Base-by-base conservation (phyloP, 345 rosid species). In the Eucalyptus victrix region DNA sequence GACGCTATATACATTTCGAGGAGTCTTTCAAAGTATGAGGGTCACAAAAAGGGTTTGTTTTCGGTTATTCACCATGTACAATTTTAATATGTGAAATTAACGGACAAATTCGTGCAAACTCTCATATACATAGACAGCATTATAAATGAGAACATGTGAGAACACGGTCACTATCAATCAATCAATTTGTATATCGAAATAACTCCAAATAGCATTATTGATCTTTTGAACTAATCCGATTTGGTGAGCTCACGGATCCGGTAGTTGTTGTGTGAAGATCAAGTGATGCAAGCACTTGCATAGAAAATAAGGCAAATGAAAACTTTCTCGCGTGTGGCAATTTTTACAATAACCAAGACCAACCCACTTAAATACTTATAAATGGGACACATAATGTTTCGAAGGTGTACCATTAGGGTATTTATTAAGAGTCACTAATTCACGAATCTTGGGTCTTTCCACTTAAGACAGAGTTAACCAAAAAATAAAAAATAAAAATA, bases 1-100 rank as follows among this genome's bases (percentile, higher is more conserved):
- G 4, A 18, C 0, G 4, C 26, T 34, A 72, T 72, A 34, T 5
- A 72, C 0, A 2, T 72, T 72, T 72, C 3, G 2, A 34, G 4
- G 83, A 11, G 45, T 37, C 45, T 72, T 72, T 19, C 28, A 21
- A 37, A 72, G 8, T 11, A 44, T 2, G 5, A 72, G 47, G 83
- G 28, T 19, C 28, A 21, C 83, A 37, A 19, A 72, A 37, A 37
- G 45, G 45, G 8, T 72, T 72, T 72, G 1, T 37, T 37, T 37
- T 72, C 12, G 15, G 28, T 72, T 21, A 72, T 37, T 37, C 28
- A 72, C 47, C 83, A 11, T 19, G 44, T 34, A 34, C 44, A 72
- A 72, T 23, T 72, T 72, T 72, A 13, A 37, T 72, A 72, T 3
- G 47, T 72, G 28, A 72, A 72, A 37, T 72, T 19, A 37, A 19